Conservation (phyloP, 1,284 basidiomycete species). For the Malassezia equina region DNA sequence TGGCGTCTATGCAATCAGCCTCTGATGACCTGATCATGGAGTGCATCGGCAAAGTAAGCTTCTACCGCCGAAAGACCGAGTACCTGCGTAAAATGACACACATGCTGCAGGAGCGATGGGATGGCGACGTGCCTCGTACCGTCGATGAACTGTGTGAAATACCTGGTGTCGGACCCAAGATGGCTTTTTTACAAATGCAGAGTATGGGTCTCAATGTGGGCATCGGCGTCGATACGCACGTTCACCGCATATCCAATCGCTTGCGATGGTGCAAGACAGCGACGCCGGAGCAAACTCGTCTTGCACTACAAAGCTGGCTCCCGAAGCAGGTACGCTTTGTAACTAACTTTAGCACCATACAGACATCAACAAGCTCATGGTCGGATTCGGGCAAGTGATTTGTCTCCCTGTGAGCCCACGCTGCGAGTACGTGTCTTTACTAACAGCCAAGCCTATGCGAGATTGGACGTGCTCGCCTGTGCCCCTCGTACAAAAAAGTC, state of each 20-base stretch:
- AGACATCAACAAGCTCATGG: conserved; percentile 39
- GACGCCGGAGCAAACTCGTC: conserved; percentile 68
- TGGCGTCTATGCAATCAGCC: conserved; percentile 63
- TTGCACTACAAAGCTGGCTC: conserved; percentile 41
- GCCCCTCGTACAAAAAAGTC: conserved; percentile 28
- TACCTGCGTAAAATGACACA: conserved; percentile 31
- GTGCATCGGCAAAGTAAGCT: conserved; percentile 79
- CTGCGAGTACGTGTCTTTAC: conserved; percentile 61
- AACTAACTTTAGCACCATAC: conserved; percentile 19
- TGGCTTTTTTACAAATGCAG: conserved; percentile 57
- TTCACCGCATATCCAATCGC: conserved; percentile 85
- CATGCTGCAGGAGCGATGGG: conserved; percentile 24
- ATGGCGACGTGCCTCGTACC: conserved; percentile 31
- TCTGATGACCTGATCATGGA: conserved; percentile 58
- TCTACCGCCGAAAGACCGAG: conserved; percentile 76
- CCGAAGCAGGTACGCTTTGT: conserved; percentile 20
- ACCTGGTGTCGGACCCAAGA: conserved; percentile 48
- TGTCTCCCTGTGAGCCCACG: conserved; percentile 72
- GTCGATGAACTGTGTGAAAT: conserved; percentile 36
- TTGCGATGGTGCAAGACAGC: conserved; percentile 85
- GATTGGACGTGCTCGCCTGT: conserved; percentile 24
- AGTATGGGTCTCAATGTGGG: conserved; percentile 81
- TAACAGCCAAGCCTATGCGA: conserved; percentile 21
- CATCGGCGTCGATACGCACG: conserved; percentile 91
- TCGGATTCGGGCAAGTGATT: conserved; percentile 59